These are phyloP conservation scores for Chaetomium cochliodes DNA, from an alignment of 495 filamentous ascomycete species.

Conservation along the genomic window DNA sequence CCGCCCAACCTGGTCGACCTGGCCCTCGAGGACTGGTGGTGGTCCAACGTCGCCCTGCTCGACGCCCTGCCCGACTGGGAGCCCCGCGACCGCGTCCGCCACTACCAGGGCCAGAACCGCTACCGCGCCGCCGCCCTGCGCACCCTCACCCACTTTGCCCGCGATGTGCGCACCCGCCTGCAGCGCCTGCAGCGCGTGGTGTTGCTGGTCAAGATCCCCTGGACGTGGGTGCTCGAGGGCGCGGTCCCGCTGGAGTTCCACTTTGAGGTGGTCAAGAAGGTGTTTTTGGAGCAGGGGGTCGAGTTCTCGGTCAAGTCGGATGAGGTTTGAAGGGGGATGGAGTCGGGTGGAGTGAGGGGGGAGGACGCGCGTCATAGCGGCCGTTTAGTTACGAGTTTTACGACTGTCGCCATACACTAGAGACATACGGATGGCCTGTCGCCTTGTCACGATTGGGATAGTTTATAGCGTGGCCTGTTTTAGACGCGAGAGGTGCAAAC, in stretches of 20 bases:
- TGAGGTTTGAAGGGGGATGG: constrained; percentile 9
- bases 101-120: constrained; percentile 26
- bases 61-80: constrained; percentile 27
- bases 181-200: constrained; percentile 26
- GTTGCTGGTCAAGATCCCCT: constrained; percentile 32
- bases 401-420: not conserved
- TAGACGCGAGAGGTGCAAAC: not conserved
- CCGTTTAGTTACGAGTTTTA: not conserved
- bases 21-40: constrained; percentile 40
- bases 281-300: constrained; percentile 29
- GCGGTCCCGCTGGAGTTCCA: constrained; percentile 28
- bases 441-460: not conserved
- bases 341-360: not conserved
- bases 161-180: constrained; percentile 18
- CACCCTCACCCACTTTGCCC: constrained; percentile 29
- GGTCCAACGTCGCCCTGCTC: constrained; percentile 24
- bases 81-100: constrained; percentile 17
- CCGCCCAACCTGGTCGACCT: constrained; percentile 37
- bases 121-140: constrained; percentile 29
- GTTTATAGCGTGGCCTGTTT: not conserved
- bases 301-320: constrained; percentile 30
- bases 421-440: not conserved
- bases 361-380: not conserved
- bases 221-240: constrained; percentile 32
- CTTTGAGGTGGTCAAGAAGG: constrained; percentile 23